Conservation (phyloP, 2,329 filamentous ascomycete species). For the Colletotrichum melonis region DNA sequence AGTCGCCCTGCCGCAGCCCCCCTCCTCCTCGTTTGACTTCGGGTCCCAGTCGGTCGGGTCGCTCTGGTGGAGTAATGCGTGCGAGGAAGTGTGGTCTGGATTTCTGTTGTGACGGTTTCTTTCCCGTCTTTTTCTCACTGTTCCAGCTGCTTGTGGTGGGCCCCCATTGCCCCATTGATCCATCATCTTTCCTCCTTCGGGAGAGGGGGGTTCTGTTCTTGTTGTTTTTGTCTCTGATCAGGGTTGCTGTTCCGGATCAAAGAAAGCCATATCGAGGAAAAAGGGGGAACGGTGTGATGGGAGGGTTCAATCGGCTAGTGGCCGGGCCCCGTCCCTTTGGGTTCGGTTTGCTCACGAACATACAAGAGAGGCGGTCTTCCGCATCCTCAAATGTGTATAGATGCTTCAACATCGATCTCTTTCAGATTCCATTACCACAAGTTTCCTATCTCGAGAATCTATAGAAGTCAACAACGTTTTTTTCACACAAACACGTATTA, state of each 20-base stretch:
- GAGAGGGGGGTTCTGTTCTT: background rate
- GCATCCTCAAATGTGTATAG: background rate
- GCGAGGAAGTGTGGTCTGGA: constrained; percentile 10
- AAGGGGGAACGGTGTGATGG: constrained; percentile 3
- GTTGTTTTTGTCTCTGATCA: constrained; percentile 24
- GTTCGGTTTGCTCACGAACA: background rate
- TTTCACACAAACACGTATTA: background rate
- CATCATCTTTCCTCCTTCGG: constrained; percentile 3
- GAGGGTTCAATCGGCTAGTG: background rate
- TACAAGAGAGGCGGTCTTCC: constrained; percentile 11
- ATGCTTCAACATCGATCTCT: background rate
- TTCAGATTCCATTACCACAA: background rate
- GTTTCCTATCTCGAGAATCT: constrained; percentile 13
- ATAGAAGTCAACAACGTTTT: background rate
- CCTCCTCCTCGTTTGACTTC: background rate
- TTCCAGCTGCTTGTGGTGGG: background rate
- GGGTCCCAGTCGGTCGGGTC: constrained; percentile 27
- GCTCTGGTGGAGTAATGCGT: background rate
- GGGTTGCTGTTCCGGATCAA: constrained; percentile 4
- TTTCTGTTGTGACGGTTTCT: constrained; percentile 13
- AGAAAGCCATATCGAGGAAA: constrained; percentile 13
- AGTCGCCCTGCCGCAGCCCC: constrained; percentile 18
- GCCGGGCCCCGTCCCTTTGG: background rate
- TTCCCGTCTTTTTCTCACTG: background rate
- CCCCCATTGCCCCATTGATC: too few relatives aligned